Evolutionary conservation across 2,329 filamentous ascomycete species (phyloP), one percentile per base, ranked within the genome.

Genomic region (Alternaria viburni): DNA sequence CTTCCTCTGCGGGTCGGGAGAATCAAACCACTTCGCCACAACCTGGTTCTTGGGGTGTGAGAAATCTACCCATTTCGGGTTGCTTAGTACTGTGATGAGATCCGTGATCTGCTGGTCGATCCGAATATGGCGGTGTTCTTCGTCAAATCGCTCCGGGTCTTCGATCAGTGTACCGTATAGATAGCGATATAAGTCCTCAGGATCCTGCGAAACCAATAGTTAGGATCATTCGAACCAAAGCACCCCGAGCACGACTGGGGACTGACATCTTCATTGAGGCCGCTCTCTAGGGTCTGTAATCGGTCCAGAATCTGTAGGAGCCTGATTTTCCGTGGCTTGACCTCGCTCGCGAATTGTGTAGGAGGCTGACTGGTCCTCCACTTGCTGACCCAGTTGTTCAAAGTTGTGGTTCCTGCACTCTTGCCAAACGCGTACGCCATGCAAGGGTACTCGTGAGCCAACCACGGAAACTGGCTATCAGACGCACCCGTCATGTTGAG

Each of bases 31-130:
- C 57, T 89, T 88, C 4, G 91, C 91, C 23, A 90, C 87, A 21
- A 93, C 89, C 72, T 93, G 91, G 71, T 93, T 92, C 72, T 87
- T 87, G 5, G 86, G 86, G 36, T 85, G 83, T 26, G 89, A 90
- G 70, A 93, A 92, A 77, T 93, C 90, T 67, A 91, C 89, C 91
- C 91, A 93, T 61, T 88, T 85, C 0, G 86, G 84, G n/a, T 89
- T 85, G 1, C 89, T 90, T 11, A 93, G 81, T 0, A 90, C 89
- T 68, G 88, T 84, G 59, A 93, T 88, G 21, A 93, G 83, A 74
- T 93, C 90, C 28, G 85, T 87, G 63, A 93, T 93, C 77, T 93
- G 91, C 74, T 85, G 86, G 65, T 92, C 90, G 66, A 92, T 85
- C 3, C 84, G 86, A 49, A 76, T 76, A 73, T 91, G 89, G 4